These are phyloP conservation scores for Hypoxylon sp. DNA, from an alignment of 2,329 filamentous ascomycete species.

Conservation along the genomic window DNA sequence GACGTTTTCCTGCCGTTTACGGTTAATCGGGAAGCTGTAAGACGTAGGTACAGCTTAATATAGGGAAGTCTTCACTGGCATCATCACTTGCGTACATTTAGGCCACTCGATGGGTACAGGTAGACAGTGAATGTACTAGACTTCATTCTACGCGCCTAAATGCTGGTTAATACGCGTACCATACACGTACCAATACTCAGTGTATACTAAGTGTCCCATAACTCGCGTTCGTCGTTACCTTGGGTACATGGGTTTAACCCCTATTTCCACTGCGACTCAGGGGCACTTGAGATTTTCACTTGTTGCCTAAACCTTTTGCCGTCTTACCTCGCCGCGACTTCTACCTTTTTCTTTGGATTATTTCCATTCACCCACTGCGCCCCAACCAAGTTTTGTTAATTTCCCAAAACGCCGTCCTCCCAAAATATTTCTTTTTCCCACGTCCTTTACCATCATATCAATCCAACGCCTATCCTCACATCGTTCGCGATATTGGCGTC, in stretches of 20 bases:
- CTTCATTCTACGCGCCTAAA: not conserved
- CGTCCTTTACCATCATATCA: not conserved
- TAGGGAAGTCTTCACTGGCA: not conserved
- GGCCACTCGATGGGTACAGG: not conserved
- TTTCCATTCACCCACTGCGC: not conserved
- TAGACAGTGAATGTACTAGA: not conserved
- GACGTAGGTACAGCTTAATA: not conserved
- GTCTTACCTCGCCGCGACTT: not conserved
- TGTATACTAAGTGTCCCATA: not conserved
- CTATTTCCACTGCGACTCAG: not conserved
- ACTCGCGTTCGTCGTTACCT: not conserved
- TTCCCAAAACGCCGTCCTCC: not conserved
- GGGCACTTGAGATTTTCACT: not conserved
- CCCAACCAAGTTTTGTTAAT: not conserved
- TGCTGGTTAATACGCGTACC: not conserved
- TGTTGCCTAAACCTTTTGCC: not conserved
- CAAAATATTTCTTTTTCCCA: not conserved
- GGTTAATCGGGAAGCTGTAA: not conserved
- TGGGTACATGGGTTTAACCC: not conserved
- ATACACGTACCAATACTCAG: not conserved
- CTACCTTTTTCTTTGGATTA: not conserved
- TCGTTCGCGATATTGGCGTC: not conserved
- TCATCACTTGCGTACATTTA: not conserved
- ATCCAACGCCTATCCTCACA: not conserved
- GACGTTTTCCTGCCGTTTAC: not conserved